These are phyloP conservation scores for Hanseniaspora sp. DNA, from an alignment of 1,139 yeast species.

Conservation along the genomic window DNA sequence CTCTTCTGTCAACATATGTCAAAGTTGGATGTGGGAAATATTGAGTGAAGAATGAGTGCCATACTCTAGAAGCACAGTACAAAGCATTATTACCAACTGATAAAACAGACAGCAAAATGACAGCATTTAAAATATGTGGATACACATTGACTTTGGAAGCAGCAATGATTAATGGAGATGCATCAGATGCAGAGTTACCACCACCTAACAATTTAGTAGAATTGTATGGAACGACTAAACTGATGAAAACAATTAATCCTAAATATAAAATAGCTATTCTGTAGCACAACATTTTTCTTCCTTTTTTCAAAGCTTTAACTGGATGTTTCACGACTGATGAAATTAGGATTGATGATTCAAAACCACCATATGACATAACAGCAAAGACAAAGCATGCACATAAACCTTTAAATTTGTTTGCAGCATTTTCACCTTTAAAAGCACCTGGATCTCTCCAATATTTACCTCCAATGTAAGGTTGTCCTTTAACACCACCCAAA, in stretches of 20 bases:
- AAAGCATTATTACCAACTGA: constrained; percentile 71
- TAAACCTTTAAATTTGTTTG: constrained; percentile 51
- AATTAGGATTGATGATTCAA: constrained; percentile 59
- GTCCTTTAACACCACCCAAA: constrained; percentile 48
- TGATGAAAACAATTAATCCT: constrained; percentile 47
- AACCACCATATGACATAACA: constrained; percentile 73
- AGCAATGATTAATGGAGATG: constrained; percentile 67
- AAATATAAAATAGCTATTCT: constrained; percentile 53
- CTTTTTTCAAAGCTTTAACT: constrained; percentile 48
- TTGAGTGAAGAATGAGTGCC: constrained; percentile 70
- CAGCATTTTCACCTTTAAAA: constrained; percentile 36
- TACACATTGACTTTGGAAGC: constrained; percentile 44
- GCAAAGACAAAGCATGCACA: constrained; percentile 69
- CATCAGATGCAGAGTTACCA: constrained; percentile 34
- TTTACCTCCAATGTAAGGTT: constrained; percentile 43
- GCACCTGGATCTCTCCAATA: constrained; percentile 55
- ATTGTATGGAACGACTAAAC: constrained; percentile 52
- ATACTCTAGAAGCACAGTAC: constrained; percentile 69
- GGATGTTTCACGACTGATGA: constrained; percentile 86
- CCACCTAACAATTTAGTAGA: constrained; percentile 39
- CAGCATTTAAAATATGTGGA: constrained; percentile 63
- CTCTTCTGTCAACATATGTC: constrained; percentile 44
- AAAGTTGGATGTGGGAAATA: constrained; percentile 36
- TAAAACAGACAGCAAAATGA: constrained; percentile 55
- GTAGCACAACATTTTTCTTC: constrained; percentile 36